Evolutionary conservation across 805 yeast genomes (phyloP).

Genomic region (Vanderwaltozyma polyspora): DNA sequence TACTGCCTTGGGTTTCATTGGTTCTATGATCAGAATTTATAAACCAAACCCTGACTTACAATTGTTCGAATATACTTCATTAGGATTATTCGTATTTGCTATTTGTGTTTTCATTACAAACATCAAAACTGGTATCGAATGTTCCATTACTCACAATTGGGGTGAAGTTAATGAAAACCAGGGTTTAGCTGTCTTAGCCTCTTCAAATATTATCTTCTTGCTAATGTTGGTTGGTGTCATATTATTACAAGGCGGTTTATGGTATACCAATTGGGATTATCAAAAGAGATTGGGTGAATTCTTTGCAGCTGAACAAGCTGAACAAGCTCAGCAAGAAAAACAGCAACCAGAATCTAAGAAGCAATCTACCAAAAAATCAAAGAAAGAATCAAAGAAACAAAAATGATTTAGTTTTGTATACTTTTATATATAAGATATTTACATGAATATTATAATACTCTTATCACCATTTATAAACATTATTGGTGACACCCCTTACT

Average conservation of each 20-base stretch:
- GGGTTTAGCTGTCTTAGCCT: constrained; percentile 86
- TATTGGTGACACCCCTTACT: constrained; percentile 39
- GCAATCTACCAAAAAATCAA: not conserved
- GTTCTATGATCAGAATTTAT: constrained; percentile 66
- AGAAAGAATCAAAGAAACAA: constrained; percentile 2
- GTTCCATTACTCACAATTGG: constrained; percentile 69
- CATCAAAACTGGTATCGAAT: constrained; percentile 64
- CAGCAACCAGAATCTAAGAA: not conserved
- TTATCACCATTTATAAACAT: constrained; percentile 46
- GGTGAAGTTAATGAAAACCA: constrained; percentile 84
- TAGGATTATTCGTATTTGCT: constrained; percentile 61
- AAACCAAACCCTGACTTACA: constrained; percentile 79
- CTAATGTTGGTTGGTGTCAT: constrained; percentile 68
- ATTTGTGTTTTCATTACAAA: constrained; percentile 78
- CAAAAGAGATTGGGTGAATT: constrained; percentile 28
- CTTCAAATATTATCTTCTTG: constrained; percentile 69
- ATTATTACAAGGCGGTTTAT: constrained; percentile 76
- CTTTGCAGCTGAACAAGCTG: constrained; percentile 22
- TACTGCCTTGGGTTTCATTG: constrained; percentile 61
- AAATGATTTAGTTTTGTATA: not conserved
- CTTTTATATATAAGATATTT: not conserved
- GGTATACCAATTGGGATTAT: constrained; percentile 66
- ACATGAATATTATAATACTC: not conserved
- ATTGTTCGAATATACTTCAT: constrained; percentile 81
- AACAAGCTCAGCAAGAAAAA: not conserved